These are phyloP conservation scores for Cladosporium sp. DNA, from an alignment of 2,329 filamentous ascomycete genomes.

Conservation along the genomic window DNA sequence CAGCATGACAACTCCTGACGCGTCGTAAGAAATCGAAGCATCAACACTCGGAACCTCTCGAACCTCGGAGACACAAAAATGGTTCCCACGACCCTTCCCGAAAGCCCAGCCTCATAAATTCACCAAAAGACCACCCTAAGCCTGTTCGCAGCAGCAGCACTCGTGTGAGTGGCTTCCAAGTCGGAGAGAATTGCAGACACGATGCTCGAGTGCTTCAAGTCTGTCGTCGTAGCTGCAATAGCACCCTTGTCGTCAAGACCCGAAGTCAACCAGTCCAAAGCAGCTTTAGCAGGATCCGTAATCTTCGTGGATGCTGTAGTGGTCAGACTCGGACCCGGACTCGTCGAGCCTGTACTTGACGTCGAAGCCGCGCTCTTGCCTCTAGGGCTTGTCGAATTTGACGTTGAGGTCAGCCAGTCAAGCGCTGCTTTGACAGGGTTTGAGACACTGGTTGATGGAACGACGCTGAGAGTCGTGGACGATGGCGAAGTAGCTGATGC, in stretches of 20 bases:
- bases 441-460: background rate
- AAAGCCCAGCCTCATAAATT: background rate
- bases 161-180: background rate
- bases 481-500: background rate
- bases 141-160: background rate
- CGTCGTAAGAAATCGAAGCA: background rate
- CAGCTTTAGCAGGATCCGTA: background rate
- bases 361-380: background rate
- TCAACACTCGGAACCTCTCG: background rate
- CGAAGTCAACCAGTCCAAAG: constrained; percentile 2
- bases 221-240: background rate
- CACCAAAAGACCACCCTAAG: background rate
- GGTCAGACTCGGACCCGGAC: background rate
- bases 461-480: background rate
- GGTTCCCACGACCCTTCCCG: background rate
- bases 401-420: background rate
- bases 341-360: background rate
- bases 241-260: background rate
- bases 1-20: background rate
- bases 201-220: background rate
- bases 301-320: background rate
- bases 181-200: background rate
- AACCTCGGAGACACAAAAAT: background rate
- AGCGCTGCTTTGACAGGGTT: background rate
- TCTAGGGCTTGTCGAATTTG: background rate